These are phyloP conservation scores for Globisporangium mamillatum DNA, from an alignment of 352 stramenopile genomes.

Conservation along the genomic window DNA sequence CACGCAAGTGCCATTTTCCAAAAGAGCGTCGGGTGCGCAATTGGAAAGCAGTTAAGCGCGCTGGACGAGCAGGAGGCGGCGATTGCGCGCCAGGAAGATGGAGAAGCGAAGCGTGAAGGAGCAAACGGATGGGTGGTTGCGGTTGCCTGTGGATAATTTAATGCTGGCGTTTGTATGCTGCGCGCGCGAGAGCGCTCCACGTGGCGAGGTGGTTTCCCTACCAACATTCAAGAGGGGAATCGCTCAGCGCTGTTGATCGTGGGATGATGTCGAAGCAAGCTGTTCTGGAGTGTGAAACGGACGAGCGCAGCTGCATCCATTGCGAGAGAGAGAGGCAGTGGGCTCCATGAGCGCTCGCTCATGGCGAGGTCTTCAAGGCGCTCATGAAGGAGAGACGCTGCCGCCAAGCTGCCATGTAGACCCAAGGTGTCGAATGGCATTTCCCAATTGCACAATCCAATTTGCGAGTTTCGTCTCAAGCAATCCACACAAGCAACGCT, in stretches of 20 bases:
- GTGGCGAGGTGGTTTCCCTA: constrained; percentile 7
- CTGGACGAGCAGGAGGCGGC: not conserved
- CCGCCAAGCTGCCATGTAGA: not conserved
- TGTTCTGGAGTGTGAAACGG: not conserved
- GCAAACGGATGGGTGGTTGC: constrained; percentile 2
- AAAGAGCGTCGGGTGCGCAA: not conserved
- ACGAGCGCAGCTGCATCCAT: not conserved
- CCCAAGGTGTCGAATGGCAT: constrained; percentile 2
- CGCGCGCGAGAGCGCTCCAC: constrained; percentile 2
- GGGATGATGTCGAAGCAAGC: not conserved
- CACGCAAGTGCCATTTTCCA: constrained; percentile 1
- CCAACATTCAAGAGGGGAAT: not conserved
- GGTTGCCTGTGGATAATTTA: not conserved
- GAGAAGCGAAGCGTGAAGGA: not conserved
- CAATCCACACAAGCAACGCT: not conserved
- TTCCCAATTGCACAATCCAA: constrained; percentile 6
- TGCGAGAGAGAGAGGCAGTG: not conserved
- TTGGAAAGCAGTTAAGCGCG: constrained; percentile 1
- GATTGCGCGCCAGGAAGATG: constrained; percentile 6
- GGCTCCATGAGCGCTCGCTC: not conserved
- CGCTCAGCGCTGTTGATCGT: not conserved
- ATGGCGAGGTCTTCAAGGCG: not conserved
- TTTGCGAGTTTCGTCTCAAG: constrained; percentile 2
- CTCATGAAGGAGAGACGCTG: not conserved
- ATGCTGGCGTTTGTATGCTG: constrained; percentile 14